Evolutionary conservation across 441 rosid species (phyloP).

Genomic region (Euphorbia corollata): DNA sequence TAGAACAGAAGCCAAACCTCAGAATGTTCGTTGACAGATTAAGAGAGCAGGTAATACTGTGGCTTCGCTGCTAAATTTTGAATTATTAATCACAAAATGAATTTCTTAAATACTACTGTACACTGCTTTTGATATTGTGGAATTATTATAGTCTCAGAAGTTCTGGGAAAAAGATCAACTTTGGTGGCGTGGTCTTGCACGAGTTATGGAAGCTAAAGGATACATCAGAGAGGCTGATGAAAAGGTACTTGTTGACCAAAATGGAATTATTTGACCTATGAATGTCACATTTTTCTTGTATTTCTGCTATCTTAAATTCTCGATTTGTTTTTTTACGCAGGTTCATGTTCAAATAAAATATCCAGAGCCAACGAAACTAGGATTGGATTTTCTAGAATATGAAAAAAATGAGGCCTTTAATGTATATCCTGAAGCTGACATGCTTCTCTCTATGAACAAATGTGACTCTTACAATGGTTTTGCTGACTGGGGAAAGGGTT

Average conservation of each 20-base stretch:
- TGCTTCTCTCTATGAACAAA: constrained; percentile 44
- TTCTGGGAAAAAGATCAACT: constrained; percentile 44
- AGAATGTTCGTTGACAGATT: constrained; percentile 48
- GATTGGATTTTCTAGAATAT: constrained; percentile 42
- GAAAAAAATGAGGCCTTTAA: constrained; percentile 34
- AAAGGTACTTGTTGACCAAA: constrained; percentile 33
- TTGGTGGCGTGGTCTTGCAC: constrained; percentile 92
- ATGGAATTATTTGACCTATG: background rate
- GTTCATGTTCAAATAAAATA: constrained; percentile 57
- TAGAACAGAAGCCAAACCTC: constrained; percentile 49
- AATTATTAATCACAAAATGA: background rate
- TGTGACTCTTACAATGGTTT: constrained; percentile 36
- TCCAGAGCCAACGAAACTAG: constrained; percentile 51
- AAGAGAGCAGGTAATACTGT: constrained; percentile 54
- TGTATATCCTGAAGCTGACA: constrained; percentile 75
- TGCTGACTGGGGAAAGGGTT: constrained; percentile 78
- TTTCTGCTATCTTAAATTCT: background rate
- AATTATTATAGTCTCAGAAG: constrained; percentile 41
- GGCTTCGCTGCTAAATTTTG: background rate
- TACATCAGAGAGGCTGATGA: constrained; percentile 58
- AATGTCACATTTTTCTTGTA: background rate
- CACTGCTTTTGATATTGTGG: constrained; percentile 21
- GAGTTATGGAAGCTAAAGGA: constrained; percentile 65
- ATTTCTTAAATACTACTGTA: constrained; percentile 9
- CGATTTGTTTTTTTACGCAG: constrained; percentile 33